phyloP scores from a whole-genome alignment of 2,329 filamentous ascomycete species.

The Xylaria digitata region DNA sequence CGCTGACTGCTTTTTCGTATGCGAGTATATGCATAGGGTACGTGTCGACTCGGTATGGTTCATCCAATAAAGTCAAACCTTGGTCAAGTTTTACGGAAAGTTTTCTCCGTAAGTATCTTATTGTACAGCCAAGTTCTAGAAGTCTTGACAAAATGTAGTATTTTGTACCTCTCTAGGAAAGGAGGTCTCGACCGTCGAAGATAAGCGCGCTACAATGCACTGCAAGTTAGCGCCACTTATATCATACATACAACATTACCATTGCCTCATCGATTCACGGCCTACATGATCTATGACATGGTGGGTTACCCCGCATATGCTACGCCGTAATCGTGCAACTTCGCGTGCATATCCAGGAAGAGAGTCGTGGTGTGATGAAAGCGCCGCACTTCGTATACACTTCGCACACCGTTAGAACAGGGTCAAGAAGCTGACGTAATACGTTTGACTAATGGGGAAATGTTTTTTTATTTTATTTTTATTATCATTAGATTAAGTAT shows the following conservation, averaged over 20 bases:
- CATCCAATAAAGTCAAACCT: not conserved
- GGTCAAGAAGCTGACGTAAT: not conserved
- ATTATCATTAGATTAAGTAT: no score
- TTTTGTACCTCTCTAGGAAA: not conserved
- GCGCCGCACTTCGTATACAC: no score
- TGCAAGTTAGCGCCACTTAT: not conserved
- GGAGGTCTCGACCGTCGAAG: not conserved
- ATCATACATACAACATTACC: not conserved
- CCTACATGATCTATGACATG: not conserved
- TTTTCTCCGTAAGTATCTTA: conserved; percentile 1
- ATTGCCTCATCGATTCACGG: not conserved
- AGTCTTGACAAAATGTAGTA: not conserved
- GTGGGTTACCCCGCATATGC: not conserved
- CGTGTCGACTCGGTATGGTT: not conserved
- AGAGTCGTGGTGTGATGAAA: no score
- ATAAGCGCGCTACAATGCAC: not conserved
- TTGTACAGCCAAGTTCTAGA: not conserved
- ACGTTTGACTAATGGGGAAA: not conserved
- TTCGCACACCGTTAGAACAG: no score
- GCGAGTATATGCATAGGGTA: not conserved
- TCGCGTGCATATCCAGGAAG: no score
- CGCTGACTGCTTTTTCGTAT: not conserved
- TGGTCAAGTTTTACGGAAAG: not conserved
- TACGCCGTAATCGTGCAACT: no score
- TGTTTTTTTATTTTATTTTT: not conserved